Conservation (phyloP, 2,329 filamentous ascomycete genomes). For the Fusarium nanum region DNA sequence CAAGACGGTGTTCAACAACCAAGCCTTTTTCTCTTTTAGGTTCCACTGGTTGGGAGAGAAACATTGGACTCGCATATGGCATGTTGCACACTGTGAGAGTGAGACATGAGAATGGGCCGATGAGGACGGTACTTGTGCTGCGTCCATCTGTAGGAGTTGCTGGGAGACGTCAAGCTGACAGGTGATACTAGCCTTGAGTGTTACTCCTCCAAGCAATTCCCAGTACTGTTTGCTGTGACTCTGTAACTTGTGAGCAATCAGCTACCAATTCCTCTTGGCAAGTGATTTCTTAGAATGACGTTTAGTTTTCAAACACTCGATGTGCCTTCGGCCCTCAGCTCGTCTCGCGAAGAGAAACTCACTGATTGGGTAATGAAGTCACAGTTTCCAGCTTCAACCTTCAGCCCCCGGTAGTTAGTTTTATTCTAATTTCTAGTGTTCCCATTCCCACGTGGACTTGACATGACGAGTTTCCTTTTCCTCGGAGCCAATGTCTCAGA, state of each 20-base stretch:
- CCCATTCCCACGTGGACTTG: constrained; percentile 32
- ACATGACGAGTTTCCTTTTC: constrained; percentile 20
- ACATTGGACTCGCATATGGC: constrained; percentile 20
- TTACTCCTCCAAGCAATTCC: constrained; percentile 1
- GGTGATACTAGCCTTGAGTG: constrained; percentile 3
- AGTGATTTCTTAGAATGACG: background rate
- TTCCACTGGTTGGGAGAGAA: background rate
- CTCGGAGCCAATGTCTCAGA: constrained; percentile 29
- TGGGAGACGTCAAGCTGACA: constrained; percentile 25
- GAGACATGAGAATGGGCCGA: constrained; percentile 23
- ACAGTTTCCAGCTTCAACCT: background rate
- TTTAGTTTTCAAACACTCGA: background rate
- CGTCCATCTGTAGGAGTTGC: constrained; percentile 5
- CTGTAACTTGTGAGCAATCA: background rate
- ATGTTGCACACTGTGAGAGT: constrained; percentile 15
- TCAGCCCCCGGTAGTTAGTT: background rate
- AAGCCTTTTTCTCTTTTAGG: background rate
- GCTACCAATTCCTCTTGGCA: background rate
- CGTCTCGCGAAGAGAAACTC: background rate
- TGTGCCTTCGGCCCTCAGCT: background rate
- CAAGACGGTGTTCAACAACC: background rate
- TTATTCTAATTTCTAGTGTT: constrained; percentile 6
- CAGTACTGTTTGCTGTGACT: background rate
- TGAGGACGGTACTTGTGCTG: constrained; percentile 10
- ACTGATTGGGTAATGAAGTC: background rate